Conservation (phyloP, 768 basidiomycete genomes). For the Pisolithus marmoratus region DNA sequence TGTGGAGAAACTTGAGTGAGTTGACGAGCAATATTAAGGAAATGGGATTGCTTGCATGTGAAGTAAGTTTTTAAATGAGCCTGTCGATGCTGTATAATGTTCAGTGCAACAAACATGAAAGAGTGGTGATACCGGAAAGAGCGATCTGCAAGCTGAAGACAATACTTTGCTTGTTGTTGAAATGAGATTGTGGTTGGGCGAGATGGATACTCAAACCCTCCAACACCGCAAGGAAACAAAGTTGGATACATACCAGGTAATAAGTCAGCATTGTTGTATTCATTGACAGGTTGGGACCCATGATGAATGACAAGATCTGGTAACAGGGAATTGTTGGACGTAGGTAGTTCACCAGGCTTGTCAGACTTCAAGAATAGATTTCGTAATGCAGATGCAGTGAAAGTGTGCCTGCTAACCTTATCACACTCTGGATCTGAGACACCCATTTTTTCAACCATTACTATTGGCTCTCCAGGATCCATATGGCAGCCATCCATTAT, state of each 20-base stretch:
- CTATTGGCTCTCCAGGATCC: not conserved
- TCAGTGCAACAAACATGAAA: not conserved
- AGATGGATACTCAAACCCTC: constrained; percentile 22
- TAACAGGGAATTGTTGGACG: no score
- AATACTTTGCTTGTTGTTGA: not conserved
- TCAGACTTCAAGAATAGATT: no score
- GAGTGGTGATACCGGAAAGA: no score
- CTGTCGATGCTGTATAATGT: not conserved
- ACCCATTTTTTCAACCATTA: constrained; percentile 14
- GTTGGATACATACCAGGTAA: constrained; percentile 27
- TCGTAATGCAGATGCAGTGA: constrained; percentile 20
- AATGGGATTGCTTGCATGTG: not conserved
- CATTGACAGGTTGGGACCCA: constrained; percentile 15
- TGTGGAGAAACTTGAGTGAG: no score
- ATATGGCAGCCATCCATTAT: no score
- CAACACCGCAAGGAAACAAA: constrained; percentile 26
- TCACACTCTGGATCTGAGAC: constrained; percentile 25
- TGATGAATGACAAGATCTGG: no score
- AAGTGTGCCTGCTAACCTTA: constrained; percentile 14
- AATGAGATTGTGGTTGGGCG: no score
- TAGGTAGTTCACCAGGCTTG: no score
- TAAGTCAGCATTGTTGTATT: constrained; percentile 28
- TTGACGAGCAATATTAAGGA: not conserved
- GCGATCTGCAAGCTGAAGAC: no score
- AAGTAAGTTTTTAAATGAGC: not conserved